Conservation (phyloP, 1,284 basidiomycete species). For the Rhodotorula sp. region DNA sequence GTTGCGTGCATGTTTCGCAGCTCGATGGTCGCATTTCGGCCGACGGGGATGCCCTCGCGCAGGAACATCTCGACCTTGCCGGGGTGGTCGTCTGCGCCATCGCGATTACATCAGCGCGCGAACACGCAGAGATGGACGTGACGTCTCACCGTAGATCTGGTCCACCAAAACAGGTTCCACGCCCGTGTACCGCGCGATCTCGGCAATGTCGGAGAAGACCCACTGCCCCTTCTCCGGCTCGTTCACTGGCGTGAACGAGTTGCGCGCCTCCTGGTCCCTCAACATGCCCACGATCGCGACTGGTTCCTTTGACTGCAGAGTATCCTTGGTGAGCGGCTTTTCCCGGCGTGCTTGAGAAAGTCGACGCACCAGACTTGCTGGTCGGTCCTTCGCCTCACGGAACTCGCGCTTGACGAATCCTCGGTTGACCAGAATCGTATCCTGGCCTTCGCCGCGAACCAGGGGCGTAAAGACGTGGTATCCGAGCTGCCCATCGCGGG, state of each 20-base stretch:
- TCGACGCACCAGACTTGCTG: conserved; percentile 41
- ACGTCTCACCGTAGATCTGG: conserved; percentile 71
- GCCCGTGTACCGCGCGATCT: conserved; percentile 70
- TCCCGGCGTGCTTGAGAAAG: not conserved
- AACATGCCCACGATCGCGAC: conserved; percentile 64
- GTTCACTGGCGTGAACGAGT: conserved; percentile 86
- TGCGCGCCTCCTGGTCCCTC: conserved; percentile 59
- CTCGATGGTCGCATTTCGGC: conserved; percentile 79
- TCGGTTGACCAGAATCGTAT: conserved; percentile 79
- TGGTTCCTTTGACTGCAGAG: conserved; percentile 32
- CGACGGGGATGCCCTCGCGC: conserved; percentile 77
- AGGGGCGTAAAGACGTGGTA: conserved; percentile 86
- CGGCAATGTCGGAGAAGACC: conserved; percentile 85
- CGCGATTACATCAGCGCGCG: not conserved
- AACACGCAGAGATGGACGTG: not conserved
- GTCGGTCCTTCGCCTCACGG: conserved; percentile 54
- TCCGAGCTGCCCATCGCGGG: conserved; percentile 81
- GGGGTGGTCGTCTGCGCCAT: conserved; percentile 70
- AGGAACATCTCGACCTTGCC: conserved; percentile 68
- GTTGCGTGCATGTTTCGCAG: conserved; percentile 92
- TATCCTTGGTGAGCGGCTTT: not conserved
- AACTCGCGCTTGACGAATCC: conserved; percentile 70
- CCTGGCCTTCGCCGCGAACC: conserved; percentile 59
- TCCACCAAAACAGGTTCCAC: conserved; percentile 84
- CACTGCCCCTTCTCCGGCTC: conserved; percentile 75